Evolutionary conservation across 805 yeast species (phyloP), one percentile per base, ranked within the genome.

Genomic region (Yamadazyma ubonensis): DNA sequence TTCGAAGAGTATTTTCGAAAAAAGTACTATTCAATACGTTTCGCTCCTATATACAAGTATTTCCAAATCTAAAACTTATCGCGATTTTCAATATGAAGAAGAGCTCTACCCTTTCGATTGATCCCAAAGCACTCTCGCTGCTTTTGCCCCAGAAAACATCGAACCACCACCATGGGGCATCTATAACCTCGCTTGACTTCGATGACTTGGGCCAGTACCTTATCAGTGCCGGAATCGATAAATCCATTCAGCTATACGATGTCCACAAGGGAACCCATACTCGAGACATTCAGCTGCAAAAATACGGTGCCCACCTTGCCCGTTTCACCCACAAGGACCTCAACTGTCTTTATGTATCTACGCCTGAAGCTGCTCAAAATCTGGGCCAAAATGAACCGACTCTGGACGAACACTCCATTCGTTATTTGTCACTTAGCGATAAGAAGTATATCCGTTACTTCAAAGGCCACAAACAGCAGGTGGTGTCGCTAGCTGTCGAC

Each of bases 241-340:
- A 87, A 55, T 71, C 85, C 18, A 80, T 93, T 52, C 95, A 88
- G 53, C 65, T 93, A 14, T 91, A 88, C 58, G 96, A 91, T 61
- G 67, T 76, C 14, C 64, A 75, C 23, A 73, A 74, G 44, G 97
- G 96, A 5, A 70, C 74, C 39, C 84, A 80, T 46, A 52, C 73
- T 31, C 85, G 82, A 51, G 78, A 88, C 3, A 74, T 86, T 6
- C 82, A 78, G 43, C 82, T 93, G 20, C 90, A 89, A 63, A 93
- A 93, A 56, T 93, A 93, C 52, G 99, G 99, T 1, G 86, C 89
- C 42, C 89, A 87, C 54, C 63, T 86, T 27, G 96, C 96, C 2
- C 71, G 79, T 33, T 93, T 93, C 59, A 81, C 96, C 1, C 95
- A 84, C 53, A 73, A 76, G 30, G 81, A 79, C 32, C 71, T 76